These are phyloP conservation scores for Aspergillus pseudotamarii DNA, from an alignment of 2,329 filamentous ascomycete genomes.

Conservation along the genomic window DNA sequence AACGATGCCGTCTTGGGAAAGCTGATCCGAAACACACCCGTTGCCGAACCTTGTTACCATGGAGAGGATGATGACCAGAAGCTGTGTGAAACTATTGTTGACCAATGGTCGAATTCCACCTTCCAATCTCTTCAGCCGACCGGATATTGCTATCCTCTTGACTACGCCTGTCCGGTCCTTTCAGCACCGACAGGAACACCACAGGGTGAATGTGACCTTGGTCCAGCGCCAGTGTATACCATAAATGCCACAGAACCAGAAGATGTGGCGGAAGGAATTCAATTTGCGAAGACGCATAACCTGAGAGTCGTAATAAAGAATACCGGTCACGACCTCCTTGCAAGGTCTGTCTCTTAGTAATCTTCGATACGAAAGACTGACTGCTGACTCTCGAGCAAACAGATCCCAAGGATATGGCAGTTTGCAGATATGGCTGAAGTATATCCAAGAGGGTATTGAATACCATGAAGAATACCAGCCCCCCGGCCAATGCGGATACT, in stretches of 20 bases:
- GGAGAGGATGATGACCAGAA: not conserved
- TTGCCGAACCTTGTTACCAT: not conserved
- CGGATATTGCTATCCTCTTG: not conserved
- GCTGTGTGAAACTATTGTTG: not conserved
- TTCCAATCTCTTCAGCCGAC: not conserved
- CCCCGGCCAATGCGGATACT: not conserved
- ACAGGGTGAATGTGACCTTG: not conserved
- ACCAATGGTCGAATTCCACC: not conserved
- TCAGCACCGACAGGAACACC: not conserved
- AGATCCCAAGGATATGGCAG: slow-evolving; percentile 13
- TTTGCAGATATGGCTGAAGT: slow-evolving; percentile 14
- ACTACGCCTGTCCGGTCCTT: not conserved
- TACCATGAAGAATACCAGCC: slow-evolving; percentile 5
- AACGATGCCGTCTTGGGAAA: not conserved
- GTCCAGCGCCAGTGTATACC: not conserved
- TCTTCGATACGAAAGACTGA: too few species aligned
- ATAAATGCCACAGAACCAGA: slow-evolving; percentile 10
- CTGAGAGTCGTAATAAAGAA: slow-evolving; percentile 10
- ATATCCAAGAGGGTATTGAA: slow-evolving; percentile 8
- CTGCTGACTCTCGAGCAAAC: not conserved
- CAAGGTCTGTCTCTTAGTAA: not conserved
- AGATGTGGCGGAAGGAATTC: slow-evolving; percentile 8
- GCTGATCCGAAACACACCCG: not conserved
- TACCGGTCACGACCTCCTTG: slow-evolving; percentile 13
- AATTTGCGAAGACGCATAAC: slow-evolving; percentile 10